Evolutionary conservation across 305 asterid genomes (phyloP).

Genomic region (Salvia sclarea): DNA sequence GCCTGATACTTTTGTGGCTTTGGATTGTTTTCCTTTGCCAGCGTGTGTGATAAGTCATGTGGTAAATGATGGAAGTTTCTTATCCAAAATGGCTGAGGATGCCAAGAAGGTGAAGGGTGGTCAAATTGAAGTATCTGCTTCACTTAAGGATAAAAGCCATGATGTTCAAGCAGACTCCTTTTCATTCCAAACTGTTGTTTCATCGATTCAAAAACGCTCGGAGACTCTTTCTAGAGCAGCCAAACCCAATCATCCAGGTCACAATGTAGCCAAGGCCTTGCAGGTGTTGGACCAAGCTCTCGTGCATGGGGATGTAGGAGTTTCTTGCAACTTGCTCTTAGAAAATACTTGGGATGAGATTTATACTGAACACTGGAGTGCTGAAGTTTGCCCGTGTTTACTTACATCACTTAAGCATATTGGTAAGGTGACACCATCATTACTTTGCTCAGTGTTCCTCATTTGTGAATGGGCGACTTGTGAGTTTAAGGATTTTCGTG

Average conservation of each 20-base stretch:
- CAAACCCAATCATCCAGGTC: slow-evolving; percentile 68
- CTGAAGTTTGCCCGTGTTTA: slow-evolving; percentile 77
- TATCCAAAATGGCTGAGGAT: slow-evolving; percentile 69
- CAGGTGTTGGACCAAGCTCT: slow-evolving; percentile 81
- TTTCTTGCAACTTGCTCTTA: slow-evolving; percentile 63
- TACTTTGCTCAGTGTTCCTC: slow-evolving; percentile 79
- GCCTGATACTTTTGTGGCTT: slow-evolving; percentile 95
- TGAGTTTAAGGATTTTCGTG: slow-evolving; percentile 84
- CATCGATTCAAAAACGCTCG: slow-evolving; percentile 76
- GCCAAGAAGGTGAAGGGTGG: slow-evolving; percentile 62
- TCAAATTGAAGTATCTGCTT: slow-evolving; percentile 52
- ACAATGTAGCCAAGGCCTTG: slow-evolving; percentile 73
- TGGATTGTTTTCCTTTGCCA: slow-evolving; percentile 94
- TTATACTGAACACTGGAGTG: slow-evolving; percentile 77
- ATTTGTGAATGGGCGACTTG: slow-evolving; percentile 99
- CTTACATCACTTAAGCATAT: slow-evolving; percentile 77
- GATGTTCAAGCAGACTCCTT: slow-evolving; percentile 65
- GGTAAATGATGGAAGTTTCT: slow-evolving; percentile 75
- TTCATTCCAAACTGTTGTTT: slow-evolving; percentile 63
- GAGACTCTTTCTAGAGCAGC: slow-evolving; percentile 81
- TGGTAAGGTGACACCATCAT: slow-evolving; percentile 55
- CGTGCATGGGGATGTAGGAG: slow-evolving; percentile 71
- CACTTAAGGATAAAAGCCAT: slow-evolving; percentile 57
- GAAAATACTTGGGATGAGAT: slow-evolving; percentile 76
- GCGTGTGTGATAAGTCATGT: slow-evolving; percentile 54